These are phyloP conservation scores for Penicillium waksmanii DNA, from an alignment of 495 filamentous ascomycete species.

Conservation along the genomic window DNA sequence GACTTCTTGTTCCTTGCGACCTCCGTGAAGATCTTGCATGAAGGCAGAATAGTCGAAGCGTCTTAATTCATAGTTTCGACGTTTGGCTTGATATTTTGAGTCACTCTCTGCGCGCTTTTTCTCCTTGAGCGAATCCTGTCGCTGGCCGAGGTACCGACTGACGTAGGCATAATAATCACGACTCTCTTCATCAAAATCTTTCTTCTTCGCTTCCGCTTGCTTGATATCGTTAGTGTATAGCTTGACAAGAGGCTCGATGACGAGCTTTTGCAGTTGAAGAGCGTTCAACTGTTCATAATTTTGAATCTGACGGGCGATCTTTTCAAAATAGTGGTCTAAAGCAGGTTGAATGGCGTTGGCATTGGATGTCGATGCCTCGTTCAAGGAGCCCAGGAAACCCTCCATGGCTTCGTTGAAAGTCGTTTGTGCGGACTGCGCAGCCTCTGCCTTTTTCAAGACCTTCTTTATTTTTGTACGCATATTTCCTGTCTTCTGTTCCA, in stretches of 20 bases:
- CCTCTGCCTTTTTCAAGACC: conserved; percentile 87
- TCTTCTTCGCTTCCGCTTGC: conserved; percentile 94
- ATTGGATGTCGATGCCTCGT: conserved; percentile 87
- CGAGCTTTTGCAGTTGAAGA: conserved; percentile 80
- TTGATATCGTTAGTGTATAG: conserved; percentile 97
- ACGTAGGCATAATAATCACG: conserved; percentile 97
- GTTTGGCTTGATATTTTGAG: conserved; percentile 92
- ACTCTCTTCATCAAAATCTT: conserved; percentile 98
- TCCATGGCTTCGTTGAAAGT: conserved; percentile 83
- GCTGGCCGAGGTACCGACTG: conserved; percentile 89
- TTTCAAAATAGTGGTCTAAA: conserved; percentile 97
- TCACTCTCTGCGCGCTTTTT: conserved; percentile 96
- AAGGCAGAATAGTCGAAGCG: conserved; percentile 99
- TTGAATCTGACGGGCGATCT: conserved; percentile 90
- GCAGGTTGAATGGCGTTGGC: conserved; percentile 94
- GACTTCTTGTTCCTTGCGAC: conserved; percentile 96
- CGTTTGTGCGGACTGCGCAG: conserved; percentile 76
- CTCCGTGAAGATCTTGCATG: conserved; percentile 97
- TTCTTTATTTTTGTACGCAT: conserved; percentile 95
- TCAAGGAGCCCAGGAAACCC: conserved; percentile 83
- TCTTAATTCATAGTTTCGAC: conserved; percentile 92
- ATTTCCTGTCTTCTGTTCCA: conserved; percentile 96
- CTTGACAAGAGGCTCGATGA: conserved; percentile 91
- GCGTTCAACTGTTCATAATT: conserved; percentile 84
- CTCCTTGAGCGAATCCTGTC: conserved; percentile 93